Conservation (phyloP, 176 grass and related monocot genomes). For the Lolium perenne region DNA sequence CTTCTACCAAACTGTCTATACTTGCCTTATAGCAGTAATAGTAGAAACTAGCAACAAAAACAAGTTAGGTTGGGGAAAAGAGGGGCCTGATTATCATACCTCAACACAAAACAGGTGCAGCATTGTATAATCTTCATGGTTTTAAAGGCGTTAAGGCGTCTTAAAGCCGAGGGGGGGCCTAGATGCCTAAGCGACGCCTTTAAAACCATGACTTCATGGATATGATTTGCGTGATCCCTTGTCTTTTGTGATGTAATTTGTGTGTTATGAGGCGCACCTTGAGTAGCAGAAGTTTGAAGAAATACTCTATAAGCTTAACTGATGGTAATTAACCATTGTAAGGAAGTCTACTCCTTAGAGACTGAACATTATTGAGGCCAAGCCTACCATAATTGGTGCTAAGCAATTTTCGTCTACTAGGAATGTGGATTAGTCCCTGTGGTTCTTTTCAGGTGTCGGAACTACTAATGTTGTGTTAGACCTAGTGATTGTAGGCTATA, state of each 20-base stretch:
- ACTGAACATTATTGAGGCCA: not conserved
- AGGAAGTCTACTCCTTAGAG: slow-evolving; percentile 14
- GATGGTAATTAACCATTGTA: not conserved
- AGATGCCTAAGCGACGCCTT: too few species aligned
- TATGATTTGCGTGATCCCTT: not conserved
- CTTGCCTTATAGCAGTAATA: not conserved
- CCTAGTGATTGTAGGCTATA: slow-evolving; percentile 4
- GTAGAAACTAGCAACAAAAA: not conserved
- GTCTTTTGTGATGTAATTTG: slow-evolving; percentile 12
- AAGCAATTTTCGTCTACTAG: not conserved
- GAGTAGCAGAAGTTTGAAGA: not conserved
- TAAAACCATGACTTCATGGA: not conserved
- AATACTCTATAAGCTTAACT: slow-evolving; percentile 9
- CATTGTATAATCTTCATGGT: not conserved
- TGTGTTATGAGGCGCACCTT: not conserved
- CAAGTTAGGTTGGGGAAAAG: not conserved
- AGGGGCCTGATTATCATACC: not conserved
- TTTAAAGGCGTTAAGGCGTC: too few species aligned
- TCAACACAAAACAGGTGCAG: not conserved
- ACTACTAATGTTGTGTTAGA: not conserved
- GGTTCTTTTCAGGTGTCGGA: slow-evolving; percentile 4
- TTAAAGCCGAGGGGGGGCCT: too few species aligned
- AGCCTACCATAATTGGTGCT: not conserved
- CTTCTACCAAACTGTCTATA: not conserved
- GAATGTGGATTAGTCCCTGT: not conserved